Base-by-base conservation (phyloP, 2,329 filamentous ascomycete species). In the Fusarium tuaranense region DNA sequence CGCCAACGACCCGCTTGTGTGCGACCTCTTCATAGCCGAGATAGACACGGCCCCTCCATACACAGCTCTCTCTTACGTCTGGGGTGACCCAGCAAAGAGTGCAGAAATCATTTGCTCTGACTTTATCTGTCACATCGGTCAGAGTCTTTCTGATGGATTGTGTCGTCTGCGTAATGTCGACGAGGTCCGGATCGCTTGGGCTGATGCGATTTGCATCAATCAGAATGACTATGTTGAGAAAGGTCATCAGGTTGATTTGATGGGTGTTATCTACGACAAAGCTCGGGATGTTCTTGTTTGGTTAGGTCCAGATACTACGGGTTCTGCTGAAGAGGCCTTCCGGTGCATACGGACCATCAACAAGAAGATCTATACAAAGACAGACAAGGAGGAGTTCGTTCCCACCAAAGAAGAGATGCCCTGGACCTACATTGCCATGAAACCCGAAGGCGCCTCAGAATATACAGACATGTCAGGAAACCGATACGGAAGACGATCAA, bases 241-340 rank as follows among this genome's bases (percentile, higher is more conserved):
- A 4, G 67, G 67, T 5, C 57, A 58, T 34, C 67, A 69, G 25
- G 67, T 69, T 8, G 67, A 69, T 12, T 6, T 68, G 2, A 67
- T 69, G 67, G 67, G 67, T n/a, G 64, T 25, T 8, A 69, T 69
- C 18, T 69, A 69, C 13, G 58, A 55, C 4, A 69, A 48, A 5
- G 67, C 67, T 0, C 48, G 55, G 4, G 57, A 68, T 34, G 67
- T 69, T 0, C 46, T 69, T 32, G 67, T 69, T 20, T 68, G 67
- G 67, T n/a, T 69, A 4, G 67, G 67, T 4, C 64, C 64, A 4
- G 67, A 69, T 10, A 51, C 25, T 1, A 58, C 64, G 2, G 7
- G 12, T 5, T 69, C 67, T 16, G 44, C 64, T 39, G 4, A 18
- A 2, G 67, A 69, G 34, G 64, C 67, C 5, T 68, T 69, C 25